These are phyloP conservation scores for Colletotrichum sp. DNA, from an alignment of 2,329 filamentous ascomycete species.

Conservation along the genomic window DNA sequence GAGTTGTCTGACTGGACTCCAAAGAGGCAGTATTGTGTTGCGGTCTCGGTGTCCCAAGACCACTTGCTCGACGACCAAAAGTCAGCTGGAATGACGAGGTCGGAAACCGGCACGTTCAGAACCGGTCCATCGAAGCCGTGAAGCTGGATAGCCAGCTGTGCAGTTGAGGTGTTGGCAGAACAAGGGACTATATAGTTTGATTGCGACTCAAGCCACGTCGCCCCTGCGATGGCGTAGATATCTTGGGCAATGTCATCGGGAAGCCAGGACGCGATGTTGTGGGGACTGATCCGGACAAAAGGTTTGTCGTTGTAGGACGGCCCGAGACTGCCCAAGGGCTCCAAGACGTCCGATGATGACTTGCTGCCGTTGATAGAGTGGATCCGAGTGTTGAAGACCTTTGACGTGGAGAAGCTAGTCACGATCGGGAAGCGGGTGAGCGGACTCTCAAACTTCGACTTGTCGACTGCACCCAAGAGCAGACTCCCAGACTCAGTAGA, in stretches of 20 bases:
- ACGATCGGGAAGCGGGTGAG: conserved; percentile 23
- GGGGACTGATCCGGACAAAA: background rate
- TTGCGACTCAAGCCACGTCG: conserved; percentile 21
- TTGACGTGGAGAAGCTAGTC: background rate
- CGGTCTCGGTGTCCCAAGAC: background rate
- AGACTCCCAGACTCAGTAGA: background rate
- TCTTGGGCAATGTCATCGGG: conserved; percentile 27
- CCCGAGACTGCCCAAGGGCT: background rate
- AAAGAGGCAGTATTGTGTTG: conserved; percentile 28
- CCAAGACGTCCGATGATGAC: background rate
- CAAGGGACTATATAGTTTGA: conserved; percentile 28
- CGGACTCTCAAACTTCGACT: conserved; percentile 19
- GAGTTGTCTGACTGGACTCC: conserved; percentile 31
- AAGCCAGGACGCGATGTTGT: conserved; percentile 11
- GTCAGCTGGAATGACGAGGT: conserved; percentile 30
- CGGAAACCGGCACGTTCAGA: conserved; percentile 27
- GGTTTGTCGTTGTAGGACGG: background rate
- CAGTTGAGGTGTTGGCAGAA: conserved; percentile 20
- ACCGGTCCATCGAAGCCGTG: conserved; percentile 29
- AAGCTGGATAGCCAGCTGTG: conserved; percentile 29
- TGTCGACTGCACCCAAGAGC: conserved; percentile 18
- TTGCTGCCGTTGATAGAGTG: conserved; percentile 3
- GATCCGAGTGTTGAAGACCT: background rate
- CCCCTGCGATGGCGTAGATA: conserved; percentile 31
- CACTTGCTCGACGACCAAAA: background rate